Conservation (phyloP, 2,329 filamentous ascomycete species). For the Teratosphaeria pseudoeucalypti region DNA sequence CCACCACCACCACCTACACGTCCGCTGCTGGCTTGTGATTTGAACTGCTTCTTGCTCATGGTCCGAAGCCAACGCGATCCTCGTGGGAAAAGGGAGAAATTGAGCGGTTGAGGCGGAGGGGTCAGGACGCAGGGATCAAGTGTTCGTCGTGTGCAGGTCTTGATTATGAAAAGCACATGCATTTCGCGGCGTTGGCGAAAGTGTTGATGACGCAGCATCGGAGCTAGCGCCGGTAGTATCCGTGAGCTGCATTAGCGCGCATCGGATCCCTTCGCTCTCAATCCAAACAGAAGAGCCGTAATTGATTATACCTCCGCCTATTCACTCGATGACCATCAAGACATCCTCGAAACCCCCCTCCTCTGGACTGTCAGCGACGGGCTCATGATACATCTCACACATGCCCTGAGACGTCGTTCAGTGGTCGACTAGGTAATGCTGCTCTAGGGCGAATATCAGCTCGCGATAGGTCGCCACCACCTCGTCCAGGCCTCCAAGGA, state of each 20-base stretch:
- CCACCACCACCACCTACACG: conserved; percentile 41
- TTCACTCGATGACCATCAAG: too few species aligned
- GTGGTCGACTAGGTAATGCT: neutral
- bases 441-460: neutral
- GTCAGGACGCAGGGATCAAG: too few species aligned
- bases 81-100: neutral
- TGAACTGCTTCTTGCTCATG: conserved; percentile 52
- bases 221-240: neutral
- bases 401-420: neutral
- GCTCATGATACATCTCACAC: neutral
- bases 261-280: neutral
- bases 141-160: too few species aligned
- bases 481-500: neutral
- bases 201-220: too few species aligned
- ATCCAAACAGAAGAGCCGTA: neutral
- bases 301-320: neutral
- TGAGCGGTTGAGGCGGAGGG: neutral
- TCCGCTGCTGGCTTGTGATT: conserved; percentile 53
- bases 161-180: too few species aligned
- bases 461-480: neutral
- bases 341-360: too few species aligned
- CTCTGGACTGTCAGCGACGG: too few species aligned
- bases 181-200: too few species aligned
- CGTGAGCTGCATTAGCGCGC: neutral
- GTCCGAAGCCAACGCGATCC: neutral